Conservation (phyloP, 2,329 filamentous ascomycete species). For the Plenodomus lindquistii region DNA sequence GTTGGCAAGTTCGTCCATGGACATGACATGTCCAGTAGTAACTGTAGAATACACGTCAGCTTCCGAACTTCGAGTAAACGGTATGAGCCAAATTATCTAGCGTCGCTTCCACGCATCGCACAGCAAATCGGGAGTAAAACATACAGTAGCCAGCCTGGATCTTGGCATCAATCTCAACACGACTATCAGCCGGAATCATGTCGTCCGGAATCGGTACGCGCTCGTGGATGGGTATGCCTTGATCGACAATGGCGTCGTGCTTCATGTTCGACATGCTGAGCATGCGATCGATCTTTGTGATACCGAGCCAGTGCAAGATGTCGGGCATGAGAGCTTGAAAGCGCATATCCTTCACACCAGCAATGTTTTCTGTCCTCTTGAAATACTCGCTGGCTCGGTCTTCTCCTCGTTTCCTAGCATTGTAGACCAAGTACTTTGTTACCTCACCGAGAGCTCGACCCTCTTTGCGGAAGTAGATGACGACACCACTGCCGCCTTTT, state of each 20-base stretch:
- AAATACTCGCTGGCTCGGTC: slow-evolving; percentile 90
- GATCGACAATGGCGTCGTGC: slow-evolving; percentile 83
- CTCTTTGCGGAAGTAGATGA: slow-evolving; percentile 99
- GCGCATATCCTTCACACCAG: slow-evolving; percentile 93
- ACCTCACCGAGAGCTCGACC: slow-evolving; percentile 93
- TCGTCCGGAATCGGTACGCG: slow-evolving; percentile 90
- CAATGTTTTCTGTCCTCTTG: slow-evolving; percentile 96
- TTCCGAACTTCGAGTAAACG: neutral
- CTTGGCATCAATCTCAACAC: slow-evolving; percentile 99
- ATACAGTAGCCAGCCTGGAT: slow-evolving; percentile 85
- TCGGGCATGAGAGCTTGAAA: slow-evolving; percentile 99
- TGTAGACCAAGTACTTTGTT: slow-evolving; percentile 84
- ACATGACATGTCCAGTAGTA: slow-evolving; percentile 88
- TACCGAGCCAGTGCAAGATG: slow-evolving; percentile 96
- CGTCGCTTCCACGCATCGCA: neutral
- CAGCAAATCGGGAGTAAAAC: neutral
- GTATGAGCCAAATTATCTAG: neutral
- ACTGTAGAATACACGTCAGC: slow-evolving; percentile 50
- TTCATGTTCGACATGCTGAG: slow-evolving; percentile 99
- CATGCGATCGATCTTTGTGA: slow-evolving; percentile 98
- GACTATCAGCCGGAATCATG: slow-evolving; percentile 89
- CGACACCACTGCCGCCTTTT: slow-evolving; percentile 87
- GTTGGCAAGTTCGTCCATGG: slow-evolving; percentile 78
- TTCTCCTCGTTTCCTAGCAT: slow-evolving; percentile 74
- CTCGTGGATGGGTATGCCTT: slow-evolving; percentile 86